These are phyloP conservation scores for Lentinula guzmanii DNA, from an alignment of 768 basidiomycete species.

Conservation along the genomic window DNA sequence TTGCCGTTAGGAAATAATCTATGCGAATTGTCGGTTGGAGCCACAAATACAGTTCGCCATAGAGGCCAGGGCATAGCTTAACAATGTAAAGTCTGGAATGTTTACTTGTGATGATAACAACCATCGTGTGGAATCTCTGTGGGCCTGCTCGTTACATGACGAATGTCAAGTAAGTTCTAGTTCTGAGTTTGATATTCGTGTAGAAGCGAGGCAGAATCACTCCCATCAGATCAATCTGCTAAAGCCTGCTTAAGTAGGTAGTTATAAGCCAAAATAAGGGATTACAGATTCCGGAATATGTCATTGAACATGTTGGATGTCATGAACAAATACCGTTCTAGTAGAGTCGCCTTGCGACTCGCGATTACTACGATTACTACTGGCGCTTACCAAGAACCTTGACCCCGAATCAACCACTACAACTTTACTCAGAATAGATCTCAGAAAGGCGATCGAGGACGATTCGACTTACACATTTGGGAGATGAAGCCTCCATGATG, in stretches of 20 bases:
- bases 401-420: constrained; percentile 83
- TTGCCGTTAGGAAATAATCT: not conserved
- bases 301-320: constrained; percentile 53
- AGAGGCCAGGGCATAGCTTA: not conserved
- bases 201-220: not conserved
- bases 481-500: constrained; percentile 95
- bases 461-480: constrained; percentile 70
- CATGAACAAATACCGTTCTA: constrained; percentile 85
- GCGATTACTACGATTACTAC: constrained; percentile 89
- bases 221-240: not conserved
- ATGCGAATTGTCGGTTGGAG: not conserved
- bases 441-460: not conserved
- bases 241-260: not conserved
- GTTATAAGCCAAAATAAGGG: not conserved
- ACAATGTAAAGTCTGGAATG: not conserved
- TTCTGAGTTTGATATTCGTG: not conserved
- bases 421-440: constrained; percentile 13
- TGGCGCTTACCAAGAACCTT: constrained; percentile 84
- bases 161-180: not conserved
- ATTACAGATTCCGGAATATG: not conserved
- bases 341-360: constrained; percentile 94
- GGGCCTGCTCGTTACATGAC: not conserved
- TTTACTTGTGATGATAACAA: not conserved
- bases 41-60: not conserved
- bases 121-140: not conserved